These are phyloP conservation scores for Thielaviopsis musarum DNA, from an alignment of 2,329 filamentous ascomycete genomes.

Conservation along the genomic window DNA sequence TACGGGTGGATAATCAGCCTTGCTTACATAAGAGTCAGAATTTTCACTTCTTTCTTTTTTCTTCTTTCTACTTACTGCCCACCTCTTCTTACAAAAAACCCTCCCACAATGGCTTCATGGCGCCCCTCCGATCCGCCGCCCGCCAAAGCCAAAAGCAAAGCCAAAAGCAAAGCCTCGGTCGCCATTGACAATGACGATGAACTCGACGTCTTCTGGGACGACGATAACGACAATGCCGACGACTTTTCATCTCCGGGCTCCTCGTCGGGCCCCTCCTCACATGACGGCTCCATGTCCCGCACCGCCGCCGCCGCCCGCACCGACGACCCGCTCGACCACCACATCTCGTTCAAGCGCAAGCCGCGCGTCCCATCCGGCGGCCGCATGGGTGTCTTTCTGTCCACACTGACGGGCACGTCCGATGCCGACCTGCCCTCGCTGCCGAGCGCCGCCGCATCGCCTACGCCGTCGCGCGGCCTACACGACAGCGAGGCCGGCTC, in stretches of 20 bases:
- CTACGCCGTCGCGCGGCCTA: background rate
- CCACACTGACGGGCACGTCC: constrained; percentile 25
- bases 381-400: constrained; percentile 21
- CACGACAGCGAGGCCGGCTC: background rate
- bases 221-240: constrained; percentile 22
- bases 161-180: constrained; percentile 17
- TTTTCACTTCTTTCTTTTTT: background rate
- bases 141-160: constrained; percentile 1
- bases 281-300: constrained; percentile 22
- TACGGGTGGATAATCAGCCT: background rate
- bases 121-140: constrained; percentile 9
- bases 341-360: constrained; percentile 57
- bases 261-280: constrained; percentile 9
- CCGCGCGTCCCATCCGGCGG: constrained; percentile 30
- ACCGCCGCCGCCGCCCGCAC: constrained; percentile 25
- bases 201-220: constrained; percentile 25
- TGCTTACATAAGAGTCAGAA: background rate
- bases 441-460: background rate
- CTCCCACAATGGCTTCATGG: background rate
- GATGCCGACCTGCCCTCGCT: constrained; percentile 14
- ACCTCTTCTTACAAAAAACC: too few species aligned
- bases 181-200: constrained; percentile 22
- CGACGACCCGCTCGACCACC: constrained; percentile 27
- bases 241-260: constrained; percentile 3
- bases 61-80: background rate